Evolutionary conservation across 1,284 basidiomycete genomes (phyloP), one percentile per base, ranked within the genome.

Genomic region (Butyriboletus regius): DNA sequence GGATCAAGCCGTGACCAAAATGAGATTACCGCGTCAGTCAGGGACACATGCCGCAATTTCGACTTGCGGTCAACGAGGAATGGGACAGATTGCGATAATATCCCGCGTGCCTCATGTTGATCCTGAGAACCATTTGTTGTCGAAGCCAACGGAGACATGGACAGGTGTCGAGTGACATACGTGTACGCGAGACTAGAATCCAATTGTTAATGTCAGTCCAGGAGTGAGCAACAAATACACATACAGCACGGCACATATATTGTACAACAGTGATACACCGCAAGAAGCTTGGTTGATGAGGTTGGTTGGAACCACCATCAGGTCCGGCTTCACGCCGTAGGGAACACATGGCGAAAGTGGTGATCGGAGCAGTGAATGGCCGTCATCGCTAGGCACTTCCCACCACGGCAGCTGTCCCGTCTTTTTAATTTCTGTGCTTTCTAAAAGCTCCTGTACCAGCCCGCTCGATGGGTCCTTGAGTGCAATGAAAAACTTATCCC

Each of bases 351-450:
- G 20, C n/a, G 47, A 33, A 35, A 31, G 22, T 5, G 52, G 4
- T 9, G 46, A 43, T 24, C 37, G 42, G 10, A 26, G 18, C 9
- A 50, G 9, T 9, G 43, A 40, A 28, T 35, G 38, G 8, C 20
- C 26, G 6, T 9, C 42, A 20, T 53, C 38, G n/a, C 33, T 15
- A 3, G 63, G 53, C 18, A 57, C 67, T 43, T 77, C 72, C 84
- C 85, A 87, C 85, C 85, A 87, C 6, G 85, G 85, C 9, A 70
- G 64, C n/a, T 61, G 61, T 29, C 61, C 68, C n/a, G 72, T 71
- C 3, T 66, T 63, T 26, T 73, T 72, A 7, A 86, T 60, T 38
- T 79, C 77, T 50, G 76, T 72, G 50, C 77, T 80, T 17, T 76
- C 68, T n/a, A 90, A 66, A 3, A 88, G 71, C 44, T 76, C 71